Base-by-base conservation (phyloP, 75 land plant genomes). In the Azolla pinnata region DNA sequence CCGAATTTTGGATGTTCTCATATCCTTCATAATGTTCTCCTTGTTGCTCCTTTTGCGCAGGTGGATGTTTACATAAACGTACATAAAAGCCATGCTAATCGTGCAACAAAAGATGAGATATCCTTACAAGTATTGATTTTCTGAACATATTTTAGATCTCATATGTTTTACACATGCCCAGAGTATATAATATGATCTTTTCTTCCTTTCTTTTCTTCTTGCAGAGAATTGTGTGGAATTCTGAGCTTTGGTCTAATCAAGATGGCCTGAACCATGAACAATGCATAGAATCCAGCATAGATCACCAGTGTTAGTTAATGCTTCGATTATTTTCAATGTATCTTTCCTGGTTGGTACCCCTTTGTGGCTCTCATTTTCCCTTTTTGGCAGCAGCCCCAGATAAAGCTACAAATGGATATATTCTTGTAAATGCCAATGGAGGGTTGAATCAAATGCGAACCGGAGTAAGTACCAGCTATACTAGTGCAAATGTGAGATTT, bases 361-460 rank as follows among this genome's bases (percentile, higher is more conserved):
- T 58, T n/a, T 26, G 53, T 52, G 33, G 33, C 4, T 33, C 50
- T 21, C 18, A 30, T 7, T 4, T 18, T n/a, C 26, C n/a, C n/a
- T n/a, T n/a, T 35, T 67, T 49, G 21, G 2, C 21, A 28, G 8
- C 83, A 92, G 97, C 48, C 56, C 68, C 76, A 52, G 79, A 80
- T 64, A 57, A 54, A 14, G 59, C 53, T 19, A 83, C 87, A 54
- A 82, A 79, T 71, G 98, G 98, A 1, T 92, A 76, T 56, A 66
- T 88, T 57, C 67, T 92, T 25, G 75, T 82, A 7, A 92, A 88
- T 75, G 96, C 97, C 56, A 88, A 92, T 74, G 97, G 97, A 60
- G 97, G 96, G 5, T 63, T 92, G 56, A 92, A 92, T 73, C 95
- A 91, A 74, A 91, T 91, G 97, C 82, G 95, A 69, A 75, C 87